These are phyloP conservation scores for Galerina sulciceps DNA, from an alignment of 768 basidiomycete genomes.

Conservation along the genomic window DNA sequence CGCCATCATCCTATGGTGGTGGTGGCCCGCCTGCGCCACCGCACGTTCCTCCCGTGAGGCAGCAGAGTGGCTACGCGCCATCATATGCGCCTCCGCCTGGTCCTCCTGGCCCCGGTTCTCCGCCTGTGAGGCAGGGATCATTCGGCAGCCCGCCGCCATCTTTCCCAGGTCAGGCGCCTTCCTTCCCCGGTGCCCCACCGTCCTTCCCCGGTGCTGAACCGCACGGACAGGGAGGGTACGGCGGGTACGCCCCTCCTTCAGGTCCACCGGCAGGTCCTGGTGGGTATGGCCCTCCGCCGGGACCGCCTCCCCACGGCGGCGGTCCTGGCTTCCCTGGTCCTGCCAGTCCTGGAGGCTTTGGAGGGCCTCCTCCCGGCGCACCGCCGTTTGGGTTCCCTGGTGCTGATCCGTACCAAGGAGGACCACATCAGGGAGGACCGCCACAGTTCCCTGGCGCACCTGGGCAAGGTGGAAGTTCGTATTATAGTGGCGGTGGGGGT, in stretches of 20 bases:
- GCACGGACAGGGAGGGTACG: not conserved
- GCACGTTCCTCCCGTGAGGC: constrained; percentile 16
- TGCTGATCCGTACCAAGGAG: constrained; percentile 28
- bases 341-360: constrained; percentile 32
- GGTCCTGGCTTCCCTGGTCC: constrained; percentile 38
- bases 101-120: too few species aligned
- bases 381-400: constrained; percentile 41
- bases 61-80: constrained; percentile 16
- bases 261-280: constrained; percentile 10
- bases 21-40: constrained; percentile 21
- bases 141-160: too few species aligned
- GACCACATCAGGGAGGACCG: constrained; percentile 4
- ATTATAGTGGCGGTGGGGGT: constrained; percentile 10
- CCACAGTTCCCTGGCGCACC: constrained; percentile 32
- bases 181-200: constrained; percentile 8
- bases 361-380: constrained; percentile 24
- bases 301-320: constrained; percentile 24
- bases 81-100: constrained; percentile 31
- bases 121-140: too few species aligned
- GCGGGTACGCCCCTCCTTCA: constrained; percentile 1
- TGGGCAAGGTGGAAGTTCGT: not conserved
- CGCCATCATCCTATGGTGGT: constrained; percentile 25
- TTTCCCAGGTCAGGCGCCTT: constrained; percentile 6
- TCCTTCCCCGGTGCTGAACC: constrained; percentile 26
- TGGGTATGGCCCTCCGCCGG: constrained; percentile 19